Percentiles rank a stretch among this genome's conserved stretches.
phyloP scores from a whole-genome alignment of 495 filamentous ascomycete genomes.

The Cercophora sp. region DNA sequence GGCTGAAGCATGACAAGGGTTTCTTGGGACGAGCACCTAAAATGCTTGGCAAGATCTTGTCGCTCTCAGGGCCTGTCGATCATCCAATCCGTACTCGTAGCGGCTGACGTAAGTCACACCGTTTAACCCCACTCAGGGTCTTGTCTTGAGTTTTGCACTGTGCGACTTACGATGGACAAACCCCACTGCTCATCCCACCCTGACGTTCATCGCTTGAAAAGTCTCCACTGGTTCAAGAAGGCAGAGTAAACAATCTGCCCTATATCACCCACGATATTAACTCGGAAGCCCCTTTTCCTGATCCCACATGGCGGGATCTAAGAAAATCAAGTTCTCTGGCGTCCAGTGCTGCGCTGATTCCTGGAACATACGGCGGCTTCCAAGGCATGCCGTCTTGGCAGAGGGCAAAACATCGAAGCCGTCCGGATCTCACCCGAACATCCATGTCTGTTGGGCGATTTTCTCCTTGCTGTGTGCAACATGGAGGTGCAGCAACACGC shows the following conservation, averaged over 20 bases:
- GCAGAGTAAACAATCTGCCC: no score
- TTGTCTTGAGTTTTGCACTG: no score
- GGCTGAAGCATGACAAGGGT: neutral
- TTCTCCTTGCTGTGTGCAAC: neutral
- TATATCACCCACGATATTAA: no score
- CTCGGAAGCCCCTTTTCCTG: no score
- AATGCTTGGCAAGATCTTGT: neutral
- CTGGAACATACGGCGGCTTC: neutral
- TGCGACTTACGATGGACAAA: no score
- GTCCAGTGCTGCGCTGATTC: neutral
- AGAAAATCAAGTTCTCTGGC: neutral
- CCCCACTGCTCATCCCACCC: no score
- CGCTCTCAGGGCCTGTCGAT: neutral
- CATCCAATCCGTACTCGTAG: neutral
- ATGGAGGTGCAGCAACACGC: no score
- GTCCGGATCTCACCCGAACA: constrained; percentile 2
- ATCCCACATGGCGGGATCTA: no score
- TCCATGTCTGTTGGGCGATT: neutral
- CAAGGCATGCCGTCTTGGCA: constrained; percentile 2
- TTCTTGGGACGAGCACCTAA: neutral
- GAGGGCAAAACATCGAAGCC: neutral
- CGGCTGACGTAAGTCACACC: constrained; percentile 1
- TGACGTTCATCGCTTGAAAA: no score
- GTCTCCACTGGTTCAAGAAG: no score
- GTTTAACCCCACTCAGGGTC: no score